Percentiles rank a stretch among this genome's conserved stretches.
phyloP scores from a whole-genome alignment of 768 basidiomycete genomes.

The Russula earlei region DNA sequence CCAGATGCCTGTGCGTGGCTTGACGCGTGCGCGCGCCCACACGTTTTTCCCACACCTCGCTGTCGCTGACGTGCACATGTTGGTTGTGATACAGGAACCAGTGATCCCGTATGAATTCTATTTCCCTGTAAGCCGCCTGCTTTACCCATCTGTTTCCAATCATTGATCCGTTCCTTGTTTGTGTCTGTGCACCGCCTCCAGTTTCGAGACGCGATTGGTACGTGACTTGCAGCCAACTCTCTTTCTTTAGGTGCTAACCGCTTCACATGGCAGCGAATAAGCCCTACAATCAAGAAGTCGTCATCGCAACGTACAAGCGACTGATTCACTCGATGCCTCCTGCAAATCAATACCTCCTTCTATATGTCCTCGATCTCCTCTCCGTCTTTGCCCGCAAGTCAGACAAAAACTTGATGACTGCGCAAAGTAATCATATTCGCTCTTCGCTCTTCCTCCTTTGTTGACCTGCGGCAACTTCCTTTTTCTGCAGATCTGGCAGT shows the following conservation, averaged over 20 bases:
- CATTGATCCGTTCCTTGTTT: slow-evolving; percentile 13
- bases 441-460: not conserved
- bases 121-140: slow-evolving; percentile 56
- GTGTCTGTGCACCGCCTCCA: slow-evolving; percentile 23
- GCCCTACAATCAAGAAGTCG: slow-evolving; percentile 58
- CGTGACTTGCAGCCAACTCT: slow-evolving; percentile 20
- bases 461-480: not conserved
- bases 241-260: not conserved
- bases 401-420: slow-evolving; percentile 92
- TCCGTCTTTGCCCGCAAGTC: slow-evolving; percentile 90
- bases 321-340: slow-evolving; percentile 81
- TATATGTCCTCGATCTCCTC: slow-evolving; percentile 92
- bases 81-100: slow-evolving; percentile 54
- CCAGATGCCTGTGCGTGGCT: slow-evolving; percentile 78
- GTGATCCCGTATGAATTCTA: slow-evolving; percentile 91
- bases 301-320: slow-evolving; percentile 71
- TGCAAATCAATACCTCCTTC: slow-evolving; percentile 88
- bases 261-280: slow-evolving; percentile 43
- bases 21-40: not conserved
- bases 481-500: slow-evolving; percentile 72
- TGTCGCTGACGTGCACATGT: slow-evolving; percentile 6
- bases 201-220: slow-evolving; percentile 77
- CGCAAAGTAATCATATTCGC: slow-evolving; percentile 59
- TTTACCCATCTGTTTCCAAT: not conserved
- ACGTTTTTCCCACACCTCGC: slow-evolving; percentile 1